Percentiles rank a stretch among this genome's conserved stretches.
Conservation (phyloP, 495 filamentous ascomycete species). For the Bacidia gigantensis region DNA sequence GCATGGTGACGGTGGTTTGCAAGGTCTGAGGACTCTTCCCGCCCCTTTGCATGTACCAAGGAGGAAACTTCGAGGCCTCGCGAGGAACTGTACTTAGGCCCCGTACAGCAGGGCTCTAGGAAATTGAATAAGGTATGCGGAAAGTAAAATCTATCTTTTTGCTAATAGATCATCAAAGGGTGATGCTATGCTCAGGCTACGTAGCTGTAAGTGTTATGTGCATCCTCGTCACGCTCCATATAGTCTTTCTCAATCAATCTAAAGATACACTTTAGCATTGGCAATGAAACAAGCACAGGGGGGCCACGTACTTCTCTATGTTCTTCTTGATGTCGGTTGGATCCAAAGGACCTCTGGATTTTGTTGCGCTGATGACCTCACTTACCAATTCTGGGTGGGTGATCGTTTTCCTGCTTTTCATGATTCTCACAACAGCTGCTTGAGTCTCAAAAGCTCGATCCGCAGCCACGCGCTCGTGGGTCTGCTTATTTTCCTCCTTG, state of each 20-base stretch:
- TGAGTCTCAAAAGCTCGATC: conserved; percentile 94
- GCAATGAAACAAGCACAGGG: too few species aligned
- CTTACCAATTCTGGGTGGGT: conserved; percentile 65
- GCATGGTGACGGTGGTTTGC: too few species aligned
- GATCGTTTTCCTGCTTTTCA: conserved; percentile 90
- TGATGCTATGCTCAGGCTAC: conserved; percentile 44
- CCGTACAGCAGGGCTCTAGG: too few species aligned
- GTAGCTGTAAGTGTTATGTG: conserved; percentile 55
- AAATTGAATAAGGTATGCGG: too few species aligned
- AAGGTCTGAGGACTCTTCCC: too few species aligned
- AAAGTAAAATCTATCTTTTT: too few species aligned
- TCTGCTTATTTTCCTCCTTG: conserved; percentile 77
- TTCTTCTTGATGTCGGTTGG: conserved; percentile 83
- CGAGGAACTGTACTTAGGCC: too few species aligned
- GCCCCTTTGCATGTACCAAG: too few species aligned
- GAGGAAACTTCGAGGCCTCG: too few species aligned
- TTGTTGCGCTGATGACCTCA: conserved; percentile 82
- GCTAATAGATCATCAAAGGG: background rate
- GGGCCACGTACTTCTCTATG: conserved; percentile 88
- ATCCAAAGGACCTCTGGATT: conserved; percentile 68
- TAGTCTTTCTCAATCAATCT: conserved; percentile 95
- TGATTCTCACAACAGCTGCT: conserved; percentile 89
- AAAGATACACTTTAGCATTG: conserved; percentile 1
- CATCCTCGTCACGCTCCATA: conserved; percentile 60
- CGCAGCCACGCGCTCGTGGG: conserved; percentile 73